Conservation (phyloP, 352 stramenopile genomes). For the Phytopythium mirpurense region DNA sequence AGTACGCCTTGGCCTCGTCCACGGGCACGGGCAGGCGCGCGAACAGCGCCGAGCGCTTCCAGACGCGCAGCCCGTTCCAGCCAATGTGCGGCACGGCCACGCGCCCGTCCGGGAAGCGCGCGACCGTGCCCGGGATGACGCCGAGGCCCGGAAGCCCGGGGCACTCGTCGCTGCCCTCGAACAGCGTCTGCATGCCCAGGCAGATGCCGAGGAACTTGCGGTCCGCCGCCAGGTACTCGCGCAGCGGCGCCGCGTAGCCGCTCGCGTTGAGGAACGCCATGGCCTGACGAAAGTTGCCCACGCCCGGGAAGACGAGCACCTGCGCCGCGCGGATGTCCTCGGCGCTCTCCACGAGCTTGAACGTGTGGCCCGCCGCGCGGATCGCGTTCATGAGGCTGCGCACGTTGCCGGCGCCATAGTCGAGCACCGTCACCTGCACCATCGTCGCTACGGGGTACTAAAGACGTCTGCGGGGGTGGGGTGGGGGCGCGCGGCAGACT, state of each 20-base stretch:
- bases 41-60: constrained; percentile 83
- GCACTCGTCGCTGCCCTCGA: constrained; percentile 94
- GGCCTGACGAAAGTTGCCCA: constrained; percentile 79
- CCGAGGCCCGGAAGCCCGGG: constrained; percentile 85
- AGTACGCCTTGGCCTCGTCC: constrained; percentile 88
- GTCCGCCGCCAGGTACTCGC: constrained; percentile 78
- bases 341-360: constrained; percentile 83
- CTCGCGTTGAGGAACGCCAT: constrained; percentile 91
- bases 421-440: constrained; percentile 88
- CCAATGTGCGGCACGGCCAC: constrained; percentile 95
- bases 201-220: constrained; percentile 97
- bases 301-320: constrained; percentile 83
- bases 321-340: constrained; percentile 90
- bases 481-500: neutral
- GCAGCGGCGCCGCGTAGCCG: constrained; percentile 87
- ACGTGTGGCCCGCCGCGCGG: constrained; percentile 77
- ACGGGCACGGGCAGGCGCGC: constrained; percentile 27
- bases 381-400: constrained; percentile 97
- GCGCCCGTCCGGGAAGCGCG: constrained; percentile 80
- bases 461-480: no score
- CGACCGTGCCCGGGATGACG: constrained; percentile 90
- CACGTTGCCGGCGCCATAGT: constrained; percentile 99
- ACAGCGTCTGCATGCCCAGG: constrained; percentile 98
- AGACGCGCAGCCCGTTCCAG: constrained; percentile 94
- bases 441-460: no score